Conservation (phyloP, 2,329 filamentous ascomycete genomes). For the Fusarium circinatum region DNA sequence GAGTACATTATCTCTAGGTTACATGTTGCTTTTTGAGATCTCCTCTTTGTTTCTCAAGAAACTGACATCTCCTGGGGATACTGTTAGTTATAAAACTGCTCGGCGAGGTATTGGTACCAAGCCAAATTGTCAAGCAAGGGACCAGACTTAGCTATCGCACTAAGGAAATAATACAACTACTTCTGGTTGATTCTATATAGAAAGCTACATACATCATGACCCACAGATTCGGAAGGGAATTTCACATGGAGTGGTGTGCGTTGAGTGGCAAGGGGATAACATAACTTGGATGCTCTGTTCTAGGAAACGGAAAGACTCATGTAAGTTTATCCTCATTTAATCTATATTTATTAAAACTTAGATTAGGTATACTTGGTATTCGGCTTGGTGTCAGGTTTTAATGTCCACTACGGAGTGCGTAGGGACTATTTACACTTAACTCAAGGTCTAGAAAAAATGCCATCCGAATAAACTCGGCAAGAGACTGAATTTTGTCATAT, state of each 20-base stretch:
- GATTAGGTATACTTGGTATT: background rate
- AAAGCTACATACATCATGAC: background rate
- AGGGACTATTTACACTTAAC: background rate
- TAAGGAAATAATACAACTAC: no score
- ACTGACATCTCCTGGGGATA: background rate
- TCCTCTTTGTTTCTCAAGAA: background rate
- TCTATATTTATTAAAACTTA: background rate
- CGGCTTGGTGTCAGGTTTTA: background rate
- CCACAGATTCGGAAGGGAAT: background rate
- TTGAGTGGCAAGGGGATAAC: background rate
- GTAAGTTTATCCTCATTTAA: background rate
- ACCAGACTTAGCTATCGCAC: background rate
- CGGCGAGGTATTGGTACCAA: background rate
- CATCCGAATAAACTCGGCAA: background rate
- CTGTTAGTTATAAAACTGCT: background rate
- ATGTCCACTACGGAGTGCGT: background rate
- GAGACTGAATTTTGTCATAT: background rate
- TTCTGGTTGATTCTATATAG: background rate
- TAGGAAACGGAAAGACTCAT: background rate
- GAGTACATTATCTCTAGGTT: background rate
- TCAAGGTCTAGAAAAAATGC: background rate
- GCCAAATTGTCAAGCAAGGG: background rate
- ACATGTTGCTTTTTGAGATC: background rate
- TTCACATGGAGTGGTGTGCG: background rate
- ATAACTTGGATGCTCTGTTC: background rate